Conservation (phyloP, 23 red algal genomes). For the Gracilaria vermiculophylla region DNA sequence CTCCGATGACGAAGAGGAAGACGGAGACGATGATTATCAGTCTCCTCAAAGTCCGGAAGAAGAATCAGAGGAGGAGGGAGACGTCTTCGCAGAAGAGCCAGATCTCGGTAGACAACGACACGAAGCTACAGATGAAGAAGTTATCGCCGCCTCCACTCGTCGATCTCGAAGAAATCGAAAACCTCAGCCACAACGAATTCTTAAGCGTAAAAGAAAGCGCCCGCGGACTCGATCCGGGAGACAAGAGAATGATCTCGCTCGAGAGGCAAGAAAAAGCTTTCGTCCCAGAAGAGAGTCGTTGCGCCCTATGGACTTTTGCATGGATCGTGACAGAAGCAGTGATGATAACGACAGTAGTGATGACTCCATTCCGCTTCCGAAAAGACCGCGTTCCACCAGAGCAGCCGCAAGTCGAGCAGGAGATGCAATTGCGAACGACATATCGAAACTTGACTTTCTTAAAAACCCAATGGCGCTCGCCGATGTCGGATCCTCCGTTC, state of each 20-base stretch:
- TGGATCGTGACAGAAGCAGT: constrained; percentile 30
- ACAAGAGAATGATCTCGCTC: constrained; percentile 13
- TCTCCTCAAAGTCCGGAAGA: constrained; percentile 35
- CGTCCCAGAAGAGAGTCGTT: constrained; percentile 40
- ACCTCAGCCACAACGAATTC: constrained; percentile 15
- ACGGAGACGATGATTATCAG: constrained; percentile 28
- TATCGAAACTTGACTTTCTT: constrained; percentile 41
- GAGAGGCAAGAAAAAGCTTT: constrained; percentile 51
- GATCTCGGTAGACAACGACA: not conserved
- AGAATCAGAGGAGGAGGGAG: constrained; percentile 29
- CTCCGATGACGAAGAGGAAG: constrained; percentile 20
- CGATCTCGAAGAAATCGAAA: constrained; percentile 8
- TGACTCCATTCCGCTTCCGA: constrained; percentile 7
- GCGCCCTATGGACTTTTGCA: constrained; percentile 43
- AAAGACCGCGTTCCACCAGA: constrained; percentile 41
- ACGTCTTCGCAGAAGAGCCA: not conserved
- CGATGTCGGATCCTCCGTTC: not conserved
- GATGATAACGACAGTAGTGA: constrained; percentile 25
- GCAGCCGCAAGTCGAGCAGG: constrained; percentile 44
- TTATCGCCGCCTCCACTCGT: not conserved
- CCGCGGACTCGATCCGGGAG: not conserved
- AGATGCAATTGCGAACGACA: constrained; percentile 47
- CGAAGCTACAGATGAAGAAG: constrained; percentile 24
- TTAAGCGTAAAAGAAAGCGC: constrained; percentile 5
- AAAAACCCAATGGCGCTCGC: constrained; percentile 46